Evolutionary conservation across 2,329 filamentous ascomycete genomes (phyloP), one percentile per base, ranked within the genome.

Genomic region (Clonostachys rosea): DNA sequence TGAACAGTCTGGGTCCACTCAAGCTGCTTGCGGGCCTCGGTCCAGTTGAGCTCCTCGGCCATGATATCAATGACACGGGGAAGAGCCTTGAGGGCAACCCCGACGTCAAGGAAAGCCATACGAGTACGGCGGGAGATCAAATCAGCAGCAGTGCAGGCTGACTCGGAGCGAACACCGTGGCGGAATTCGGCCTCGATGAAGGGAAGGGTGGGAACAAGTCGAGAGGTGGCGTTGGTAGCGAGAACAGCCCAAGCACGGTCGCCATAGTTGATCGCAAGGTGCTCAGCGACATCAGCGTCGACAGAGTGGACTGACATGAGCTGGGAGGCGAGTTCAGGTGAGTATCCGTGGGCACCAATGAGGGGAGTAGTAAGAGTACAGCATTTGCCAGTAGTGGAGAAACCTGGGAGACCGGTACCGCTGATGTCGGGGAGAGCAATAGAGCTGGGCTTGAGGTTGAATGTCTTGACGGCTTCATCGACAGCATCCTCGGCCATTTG

Each of bases 401-500:
- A 51, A 16, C 56, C 56, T 13, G 56, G 49, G 17, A 62, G 66
- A 43, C 81, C 77, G 41, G 81, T 83, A 52, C 86, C 86, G 59
- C 79, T 84, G 54, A 91, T 79, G 48, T 84, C 79, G 11, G 84
- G 82, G 45, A 82, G 67, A 17, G 68, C 49, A 13, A 84, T 59
- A 20, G 75, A 65, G 9, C 66, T 65, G 6, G 85, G 69, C 44
- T 71, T 65, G 30, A 91, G 75, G 37, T 71, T 62, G 62, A 89
- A 91, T 44, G 78, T 72, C 51, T 76, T 71, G 66, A 91, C 77
- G 30, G 88, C 88, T 59, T 89, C 84, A 60, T 92, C 87, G 51
- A 94, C 88, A 43, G 87, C 86, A 58, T 92, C 87, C 65, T 94
- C 86, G 45, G 89, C 86, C 89, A 94, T 94, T 62, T 91, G 86